Percentiles rank a stretch among this genome's conserved stretches.
These are phyloP conservation scores for Xylariales sp. DNA, from an alignment of 2,329 filamentous ascomycete genomes.

Conservation along the genomic window DNA sequence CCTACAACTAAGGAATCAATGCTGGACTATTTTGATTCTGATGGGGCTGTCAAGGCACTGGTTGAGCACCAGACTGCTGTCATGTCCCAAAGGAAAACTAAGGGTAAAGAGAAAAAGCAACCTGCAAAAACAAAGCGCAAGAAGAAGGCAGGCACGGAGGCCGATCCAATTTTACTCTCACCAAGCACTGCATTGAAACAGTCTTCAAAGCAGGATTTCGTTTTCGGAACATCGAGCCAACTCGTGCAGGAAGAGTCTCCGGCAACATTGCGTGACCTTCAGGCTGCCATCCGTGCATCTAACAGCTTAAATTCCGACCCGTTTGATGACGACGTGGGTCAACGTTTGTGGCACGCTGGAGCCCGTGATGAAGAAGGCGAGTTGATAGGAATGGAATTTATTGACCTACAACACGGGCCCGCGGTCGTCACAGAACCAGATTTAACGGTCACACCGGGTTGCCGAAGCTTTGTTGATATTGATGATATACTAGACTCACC, in stretches of 20 bases:
- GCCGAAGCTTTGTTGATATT: conserved; percentile 47
- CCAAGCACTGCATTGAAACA: conserved; percentile 75
- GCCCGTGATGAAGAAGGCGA: conserved; percentile 74
- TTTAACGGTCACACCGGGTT: conserved; percentile 8
- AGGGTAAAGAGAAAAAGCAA: conserved; percentile 54
- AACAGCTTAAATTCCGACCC: conserved; percentile 58
- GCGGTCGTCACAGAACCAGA: not conserved
- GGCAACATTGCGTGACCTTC: conserved; percentile 70
- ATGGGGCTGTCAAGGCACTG: conserved; percentile 51
- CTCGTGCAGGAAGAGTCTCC: conserved; percentile 79
- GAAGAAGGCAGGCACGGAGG: conserved; percentile 53
- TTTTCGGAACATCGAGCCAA: conserved; percentile 90
- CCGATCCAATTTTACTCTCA: conserved; percentile 70
- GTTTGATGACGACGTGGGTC: conserved; percentile 51
- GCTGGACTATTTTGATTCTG: conserved; percentile 58
- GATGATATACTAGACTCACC: conserved; percentile 46
- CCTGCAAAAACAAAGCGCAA: conserved; percentile 49
- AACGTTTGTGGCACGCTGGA: conserved; percentile 76
- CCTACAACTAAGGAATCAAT: conserved; percentile 53
- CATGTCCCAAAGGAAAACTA: conserved; percentile 48
- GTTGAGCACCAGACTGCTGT: conserved; percentile 50
- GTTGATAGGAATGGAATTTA: conserved; percentile 70
- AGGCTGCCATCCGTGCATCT: conserved; percentile 70
- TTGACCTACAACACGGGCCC: conserved; percentile 61
- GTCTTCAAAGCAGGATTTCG: conserved; percentile 76